A percentile compares a stretch with the other conserved stretches of the same genome.
phyloP scores from a whole-genome alignment of 306 rosid genomes.

The Parietaria judaica region DNA sequence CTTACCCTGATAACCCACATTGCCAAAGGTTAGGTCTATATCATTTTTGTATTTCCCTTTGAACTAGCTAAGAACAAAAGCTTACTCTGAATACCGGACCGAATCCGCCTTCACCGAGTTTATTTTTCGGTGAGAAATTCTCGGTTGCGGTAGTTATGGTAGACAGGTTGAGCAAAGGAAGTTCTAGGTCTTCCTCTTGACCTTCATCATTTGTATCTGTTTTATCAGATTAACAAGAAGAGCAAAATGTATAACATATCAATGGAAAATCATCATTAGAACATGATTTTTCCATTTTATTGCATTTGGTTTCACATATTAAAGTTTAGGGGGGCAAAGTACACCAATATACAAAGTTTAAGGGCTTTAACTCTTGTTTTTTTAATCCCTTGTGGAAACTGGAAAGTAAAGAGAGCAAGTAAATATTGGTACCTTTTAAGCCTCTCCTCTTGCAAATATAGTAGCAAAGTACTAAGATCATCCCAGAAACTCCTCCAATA shows the following conservation, averaged over 20 bases:
- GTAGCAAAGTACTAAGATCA: conserved; percentile 8
- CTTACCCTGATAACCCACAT: conserved; percentile 34
- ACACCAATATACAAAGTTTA: too few species aligned
- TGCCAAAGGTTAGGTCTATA: neutral
- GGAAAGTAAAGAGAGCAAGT: too few species aligned
- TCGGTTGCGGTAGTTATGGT: conserved; percentile 33
- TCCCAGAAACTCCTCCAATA: conserved; percentile 9
- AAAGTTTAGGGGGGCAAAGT: too few species aligned
- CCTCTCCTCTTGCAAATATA: conserved; percentile 12
- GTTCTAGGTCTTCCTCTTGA: conserved; percentile 30
- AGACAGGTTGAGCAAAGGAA: conserved; percentile 33
- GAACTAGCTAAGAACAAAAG: neutral
- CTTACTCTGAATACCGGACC: conserved; percentile 39
- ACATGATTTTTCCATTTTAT: too few species aligned
- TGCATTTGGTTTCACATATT: too few species aligned
- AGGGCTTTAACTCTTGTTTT: too few species aligned
- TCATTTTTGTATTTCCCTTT: neutral
- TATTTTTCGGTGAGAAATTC: conserved; percentile 30
- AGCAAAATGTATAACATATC: too few species aligned
- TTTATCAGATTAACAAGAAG: too few species aligned
- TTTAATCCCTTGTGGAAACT: neutral
- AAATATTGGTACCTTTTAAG: conserved; percentile 11
- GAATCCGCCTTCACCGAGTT: conserved; percentile 59
- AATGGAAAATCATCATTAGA: too few species aligned
- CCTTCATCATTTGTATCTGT: neutral